phyloP scores from a whole-genome alignment of 208 protist species.

The Leishmania braziliensis region DNA sequence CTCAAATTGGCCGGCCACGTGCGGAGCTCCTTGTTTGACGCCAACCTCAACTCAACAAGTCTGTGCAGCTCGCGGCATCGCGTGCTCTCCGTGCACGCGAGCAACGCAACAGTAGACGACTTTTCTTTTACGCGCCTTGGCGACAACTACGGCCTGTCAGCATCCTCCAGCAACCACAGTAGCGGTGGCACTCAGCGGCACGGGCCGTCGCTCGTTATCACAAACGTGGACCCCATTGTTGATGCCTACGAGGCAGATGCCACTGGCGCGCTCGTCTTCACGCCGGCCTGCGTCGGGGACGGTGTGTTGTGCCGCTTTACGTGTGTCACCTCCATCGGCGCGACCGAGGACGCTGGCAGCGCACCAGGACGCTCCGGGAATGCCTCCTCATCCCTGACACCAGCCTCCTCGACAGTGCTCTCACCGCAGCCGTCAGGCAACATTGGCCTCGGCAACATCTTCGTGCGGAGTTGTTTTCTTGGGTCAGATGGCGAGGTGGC shows the following conservation, averaged over 20 bases:
- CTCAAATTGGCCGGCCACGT: conserved; percentile 67
- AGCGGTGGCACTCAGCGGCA: conserved; percentile 14
- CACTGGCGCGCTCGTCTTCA: conserved; percentile 28
- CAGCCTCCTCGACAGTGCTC: neutral
- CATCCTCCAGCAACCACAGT: conserved; percentile 17
- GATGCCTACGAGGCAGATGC: conserved; percentile 35
- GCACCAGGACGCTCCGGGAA: neutral
- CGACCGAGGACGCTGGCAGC: neutral
- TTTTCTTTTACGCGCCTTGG: neutral
- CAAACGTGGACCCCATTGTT: conserved; percentile 23
- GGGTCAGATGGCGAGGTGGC: conserved; percentile 27
- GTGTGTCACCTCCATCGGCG: conserved; percentile 6
- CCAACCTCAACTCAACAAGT: conserved; percentile 7
- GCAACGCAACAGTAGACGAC: neutral
- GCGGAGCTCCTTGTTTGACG: conserved; percentile 25
- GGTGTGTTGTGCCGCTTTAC: conserved; percentile 30
- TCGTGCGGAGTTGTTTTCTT: conserved; percentile 28
- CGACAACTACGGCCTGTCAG: conserved; percentile 23
- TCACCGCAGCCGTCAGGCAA: conserved; percentile 5
- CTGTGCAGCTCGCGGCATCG: conserved; percentile 26
- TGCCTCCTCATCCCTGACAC: neutral
- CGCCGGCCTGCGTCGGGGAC: conserved; percentile 28
- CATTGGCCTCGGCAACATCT: conserved; percentile 21
- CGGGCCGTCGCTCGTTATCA: conserved; percentile 28
- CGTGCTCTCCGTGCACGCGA: conserved; percentile 31